phyloP scores from a whole-genome alignment of 768 basidiomycete species.

The Amanita pseudoporphyria region DNA sequence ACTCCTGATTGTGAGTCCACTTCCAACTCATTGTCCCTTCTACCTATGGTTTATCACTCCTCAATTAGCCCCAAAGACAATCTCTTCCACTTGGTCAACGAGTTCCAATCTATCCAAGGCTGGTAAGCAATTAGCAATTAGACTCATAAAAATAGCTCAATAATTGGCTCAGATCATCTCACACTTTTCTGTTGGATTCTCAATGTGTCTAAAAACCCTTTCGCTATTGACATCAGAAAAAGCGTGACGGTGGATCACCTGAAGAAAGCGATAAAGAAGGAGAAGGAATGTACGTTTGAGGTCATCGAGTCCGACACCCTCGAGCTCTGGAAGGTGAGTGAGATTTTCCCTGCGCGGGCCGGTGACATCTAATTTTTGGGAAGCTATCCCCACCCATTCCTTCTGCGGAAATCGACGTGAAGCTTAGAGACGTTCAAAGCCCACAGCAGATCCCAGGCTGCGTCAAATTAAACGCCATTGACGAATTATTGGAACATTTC shows the following conservation, averaged over 20 bases:
- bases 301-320: slow-evolving; percentile 7
- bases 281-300: slow-evolving; percentile 8
- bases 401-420: no score
- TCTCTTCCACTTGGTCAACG: slow-evolving; percentile 9
- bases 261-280: slow-evolving; percentile 10
- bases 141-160: slow-evolving; percentile 5
- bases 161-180: slow-evolving; percentile 6
- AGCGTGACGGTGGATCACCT: slow-evolving; percentile 9
- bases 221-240: slow-evolving; percentile 11
- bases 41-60: slow-evolving; percentile 4
- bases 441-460: no score
- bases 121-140: slow-evolving; percentile 7
- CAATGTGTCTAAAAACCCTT: slow-evolving; percentile 6
- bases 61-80: slow-evolving; percentile 4
- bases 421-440: no score
- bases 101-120: slow-evolving; percentile 9
- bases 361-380: no score
- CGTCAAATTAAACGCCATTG: no score
- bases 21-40: no score
- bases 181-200: slow-evolving; percentile 14
- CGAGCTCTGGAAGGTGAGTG: slow-evolving; percentile 13
- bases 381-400: no score
- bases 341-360: slow-evolving; percentile 4
- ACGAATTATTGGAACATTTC: no score
- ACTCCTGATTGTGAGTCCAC: no score